Base-by-base conservation (phyloP, 768 basidiomycete species). In the Mycena alexandri region DNA sequence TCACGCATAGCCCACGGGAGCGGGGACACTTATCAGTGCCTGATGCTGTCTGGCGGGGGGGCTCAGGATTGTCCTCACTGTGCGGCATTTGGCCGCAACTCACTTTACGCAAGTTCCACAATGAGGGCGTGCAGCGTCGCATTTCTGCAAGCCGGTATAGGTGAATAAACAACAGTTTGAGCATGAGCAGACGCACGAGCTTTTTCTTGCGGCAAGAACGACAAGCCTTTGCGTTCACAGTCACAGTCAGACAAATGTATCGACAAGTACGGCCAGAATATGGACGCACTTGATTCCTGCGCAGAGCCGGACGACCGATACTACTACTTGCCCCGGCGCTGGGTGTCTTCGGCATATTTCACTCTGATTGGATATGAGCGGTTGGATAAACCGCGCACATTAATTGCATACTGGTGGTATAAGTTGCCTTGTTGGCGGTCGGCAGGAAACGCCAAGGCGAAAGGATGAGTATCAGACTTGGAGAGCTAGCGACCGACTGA, bases 101-200 rank as follows among this genome's bases (percentile, higher is more conserved):
- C 72, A 93, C 93, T 91, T 94, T 66, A 93, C 86, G 73, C 93
- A 95, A 58, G 93, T 94, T 46, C 88, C 85, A 75, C 93, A 95
- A 76, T 94, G 92, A 14, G 93, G 93, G 69, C 94, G 90, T 46
- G 90, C 86, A 46, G 93, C 93, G 78, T 95, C 93, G 71, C 93
- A 95, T 91, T 94, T 94, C 93, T 95, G 72, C 29, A 38, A 64
- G 36, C 61, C 54, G 7, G 47, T 3, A 43, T 44, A n/a, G 54
- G 69, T 61, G 21, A 42, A 47, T 50, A 17, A 50, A 24, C 10
- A 41, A 36, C 24, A 51, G 25, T 17, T 36, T 33, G 21, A 55
- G 22, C 14, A 25, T 59, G 21, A 38, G 21, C n/a, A 13, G 47
- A 81, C 90, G 65, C 79, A 94, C 93, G 72, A 95, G 86, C 79